These are phyloP conservation scores for Aspergillus kassunensis DNA, from an alignment of 495 filamentous ascomycete species.

Conservation along the genomic window DNA sequence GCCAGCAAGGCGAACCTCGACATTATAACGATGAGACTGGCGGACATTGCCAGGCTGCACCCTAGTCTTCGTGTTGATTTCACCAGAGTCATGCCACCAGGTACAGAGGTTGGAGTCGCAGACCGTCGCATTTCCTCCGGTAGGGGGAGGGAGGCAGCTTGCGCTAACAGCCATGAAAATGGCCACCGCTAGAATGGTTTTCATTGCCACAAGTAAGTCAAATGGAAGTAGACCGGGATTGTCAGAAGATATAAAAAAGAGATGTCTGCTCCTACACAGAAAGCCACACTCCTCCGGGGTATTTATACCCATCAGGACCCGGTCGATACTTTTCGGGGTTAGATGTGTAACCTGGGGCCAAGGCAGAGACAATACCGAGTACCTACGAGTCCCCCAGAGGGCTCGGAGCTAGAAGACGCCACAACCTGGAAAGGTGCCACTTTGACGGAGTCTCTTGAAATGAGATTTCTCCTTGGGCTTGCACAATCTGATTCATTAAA, in stretches of 20 bases:
- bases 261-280: background rate
- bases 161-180: background rate
- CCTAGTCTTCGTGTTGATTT: background rate
- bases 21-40: background rate
- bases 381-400: background rate
- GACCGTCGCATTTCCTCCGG: background rate
- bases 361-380: background rate
- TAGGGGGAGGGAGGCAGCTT: background rate
- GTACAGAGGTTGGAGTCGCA: background rate
- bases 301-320: background rate
- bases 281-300: background rate
- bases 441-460: too few species aligned
- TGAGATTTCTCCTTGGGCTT: too few species aligned
- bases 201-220: background rate
- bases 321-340: background rate
- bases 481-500: too few species aligned
- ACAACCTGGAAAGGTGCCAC: background rate
- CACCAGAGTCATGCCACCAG: background rate
- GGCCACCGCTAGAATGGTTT: background rate
- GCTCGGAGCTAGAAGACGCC: background rate
- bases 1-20: background rate
- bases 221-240: background rate
- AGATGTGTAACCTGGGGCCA: background rate
- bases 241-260: background rate
- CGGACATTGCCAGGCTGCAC: background rate